Percentiles rank a stretch among this genome's conserved stretches.
Evolutionary conservation across 1,139 yeast genomes (phyloP).

Genomic region (Geotrichum histeridarum): DNA sequence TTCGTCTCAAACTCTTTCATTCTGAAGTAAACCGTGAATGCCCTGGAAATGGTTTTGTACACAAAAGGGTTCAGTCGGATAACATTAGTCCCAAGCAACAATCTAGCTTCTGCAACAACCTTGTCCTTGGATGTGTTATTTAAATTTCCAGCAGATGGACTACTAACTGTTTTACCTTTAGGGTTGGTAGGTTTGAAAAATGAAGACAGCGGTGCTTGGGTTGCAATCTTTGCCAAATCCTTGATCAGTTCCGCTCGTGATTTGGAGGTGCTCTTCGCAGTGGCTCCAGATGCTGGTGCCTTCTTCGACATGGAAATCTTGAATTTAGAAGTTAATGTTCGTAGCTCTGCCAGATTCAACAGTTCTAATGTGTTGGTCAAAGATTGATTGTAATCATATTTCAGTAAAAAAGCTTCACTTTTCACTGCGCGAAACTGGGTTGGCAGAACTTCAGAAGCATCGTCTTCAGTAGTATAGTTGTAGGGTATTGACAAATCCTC

Average conservation of each 20-base stretch:
- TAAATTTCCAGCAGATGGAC: constrained; percentile 5
- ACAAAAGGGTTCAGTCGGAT: constrained; percentile 16
- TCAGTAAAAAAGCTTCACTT: constrained; percentile 7
- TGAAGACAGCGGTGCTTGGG: constrained; percentile 11
- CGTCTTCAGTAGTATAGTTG: constrained; percentile 6
- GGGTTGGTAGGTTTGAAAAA: not conserved
- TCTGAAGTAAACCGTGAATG: constrained; percentile 18
- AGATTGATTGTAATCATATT: constrained; percentile 7
- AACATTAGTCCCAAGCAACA: constrained; percentile 9
- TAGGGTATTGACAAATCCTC: constrained; percentile 6
- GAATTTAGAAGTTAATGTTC: not conserved
- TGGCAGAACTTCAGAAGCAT: not conserved
- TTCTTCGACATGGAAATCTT: not conserved
- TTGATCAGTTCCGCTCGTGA: constrained; percentile 6
- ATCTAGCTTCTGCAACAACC: constrained; percentile 8
- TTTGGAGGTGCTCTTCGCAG: not conserved
- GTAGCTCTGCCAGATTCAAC: constrained; percentile 6
- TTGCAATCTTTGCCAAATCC: constrained; percentile 3
- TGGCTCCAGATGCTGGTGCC: not conserved
- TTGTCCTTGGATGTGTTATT: constrained; percentile 10
- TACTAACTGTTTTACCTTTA: not conserved
- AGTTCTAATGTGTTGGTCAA: constrained; percentile 4
- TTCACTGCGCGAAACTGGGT: not conserved
- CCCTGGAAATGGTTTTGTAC: constrained; percentile 11
- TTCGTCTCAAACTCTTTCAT: constrained; percentile 19